Evolutionary conservation across 1,284 basidiomycete species (phyloP).

Genomic region (Lentinula novae-zelandiae): DNA sequence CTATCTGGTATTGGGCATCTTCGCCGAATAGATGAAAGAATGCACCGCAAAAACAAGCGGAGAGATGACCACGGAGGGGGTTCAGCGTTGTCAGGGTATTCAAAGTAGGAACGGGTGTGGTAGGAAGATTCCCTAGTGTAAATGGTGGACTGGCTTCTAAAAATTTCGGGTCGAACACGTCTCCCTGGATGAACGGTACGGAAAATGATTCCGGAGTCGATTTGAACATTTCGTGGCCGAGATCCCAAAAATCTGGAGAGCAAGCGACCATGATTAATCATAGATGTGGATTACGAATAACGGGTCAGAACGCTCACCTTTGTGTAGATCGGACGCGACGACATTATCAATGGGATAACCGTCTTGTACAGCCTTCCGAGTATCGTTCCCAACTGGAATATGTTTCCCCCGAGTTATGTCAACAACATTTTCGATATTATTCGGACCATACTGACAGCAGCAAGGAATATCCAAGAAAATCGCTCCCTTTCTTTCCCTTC

Average conservation of each 20-base stretch:
- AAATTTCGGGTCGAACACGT: constrained; percentile 25
- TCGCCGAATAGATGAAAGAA: constrained; percentile 35
- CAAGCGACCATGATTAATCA: background rate
- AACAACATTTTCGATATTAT: background rate
- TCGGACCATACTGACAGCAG: background rate
- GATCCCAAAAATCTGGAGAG: constrained; percentile 26
- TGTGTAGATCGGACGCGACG: constrained; percentile 21
- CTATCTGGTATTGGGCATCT: constrained; percentile 28
- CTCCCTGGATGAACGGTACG: constrained; percentile 29
- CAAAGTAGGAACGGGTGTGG: background rate
- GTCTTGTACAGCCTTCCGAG: constrained; percentile 21
- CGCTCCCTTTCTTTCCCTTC: background rate
- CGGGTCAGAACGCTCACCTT: constrained; percentile 2
- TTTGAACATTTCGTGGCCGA: constrained; percentile 31
- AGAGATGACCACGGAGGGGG: constrained; percentile 1
- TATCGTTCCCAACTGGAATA: constrained; percentile 23
- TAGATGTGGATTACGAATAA: background rate
- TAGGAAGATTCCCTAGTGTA: constrained; percentile 5
- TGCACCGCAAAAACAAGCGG: background rate
- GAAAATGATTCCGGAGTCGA: constrained; percentile 26
- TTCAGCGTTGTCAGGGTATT: constrained; percentile 18
- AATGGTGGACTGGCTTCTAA: constrained; percentile 19
- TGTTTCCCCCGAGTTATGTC: background rate
- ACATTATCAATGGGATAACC: constrained; percentile 24
- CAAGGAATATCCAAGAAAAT: constrained; percentile 10